phyloP scores from a whole-genome alignment of 140 eudicot genomes.

The Cichorium intybus region DNA sequence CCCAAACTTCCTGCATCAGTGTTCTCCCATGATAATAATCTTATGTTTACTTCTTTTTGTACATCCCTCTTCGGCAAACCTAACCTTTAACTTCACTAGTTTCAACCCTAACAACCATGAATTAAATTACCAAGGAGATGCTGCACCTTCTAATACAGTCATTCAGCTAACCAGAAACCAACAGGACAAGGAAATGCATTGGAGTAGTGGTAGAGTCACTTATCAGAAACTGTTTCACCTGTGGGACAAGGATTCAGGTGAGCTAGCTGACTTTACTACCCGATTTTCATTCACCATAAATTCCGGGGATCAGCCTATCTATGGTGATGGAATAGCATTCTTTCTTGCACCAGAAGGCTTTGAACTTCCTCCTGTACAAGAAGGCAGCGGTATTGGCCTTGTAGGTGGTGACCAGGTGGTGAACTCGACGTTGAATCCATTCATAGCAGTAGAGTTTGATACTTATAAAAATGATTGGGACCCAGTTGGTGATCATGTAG shows the following conservation, averaged over 20 bases:
- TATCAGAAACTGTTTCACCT: slow-evolving; percentile 8
- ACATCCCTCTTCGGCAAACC: background rate
- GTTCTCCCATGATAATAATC: background rate
- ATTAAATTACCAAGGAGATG: slow-evolving; percentile 20
- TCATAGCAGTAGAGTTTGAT: slow-evolving; percentile 33
- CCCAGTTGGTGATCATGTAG: slow-evolving; percentile 21
- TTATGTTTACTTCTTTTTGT: background rate
- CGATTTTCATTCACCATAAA: slow-evolving; percentile 2
- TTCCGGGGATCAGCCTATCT: background rate
- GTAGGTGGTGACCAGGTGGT: background rate
- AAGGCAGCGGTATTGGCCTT: slow-evolving; percentile 24
- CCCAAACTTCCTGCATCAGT: background rate
- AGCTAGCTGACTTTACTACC: slow-evolving; percentile 13
- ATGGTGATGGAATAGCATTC: slow-evolving; percentile 20
- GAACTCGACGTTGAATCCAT: slow-evolving; percentile 16
- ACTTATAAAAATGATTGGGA: slow-evolving; percentile 20
- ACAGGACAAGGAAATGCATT: slow-evolving; percentile 14
- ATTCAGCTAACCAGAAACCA: slow-evolving; percentile 22
- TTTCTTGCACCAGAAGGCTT: slow-evolving; percentile 15
- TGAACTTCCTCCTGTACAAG: background rate
- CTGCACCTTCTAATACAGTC: slow-evolving; percentile 17
- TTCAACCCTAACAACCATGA: slow-evolving; percentile 18
- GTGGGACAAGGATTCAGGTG: slow-evolving; percentile 16
- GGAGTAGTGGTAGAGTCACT: slow-evolving; percentile 17
- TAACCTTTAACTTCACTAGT: slow-evolving; percentile 16